Evolutionary conservation across 2,329 filamentous ascomycete genomes (phyloP).

Genomic region (Escovopsis sp.): DNA sequence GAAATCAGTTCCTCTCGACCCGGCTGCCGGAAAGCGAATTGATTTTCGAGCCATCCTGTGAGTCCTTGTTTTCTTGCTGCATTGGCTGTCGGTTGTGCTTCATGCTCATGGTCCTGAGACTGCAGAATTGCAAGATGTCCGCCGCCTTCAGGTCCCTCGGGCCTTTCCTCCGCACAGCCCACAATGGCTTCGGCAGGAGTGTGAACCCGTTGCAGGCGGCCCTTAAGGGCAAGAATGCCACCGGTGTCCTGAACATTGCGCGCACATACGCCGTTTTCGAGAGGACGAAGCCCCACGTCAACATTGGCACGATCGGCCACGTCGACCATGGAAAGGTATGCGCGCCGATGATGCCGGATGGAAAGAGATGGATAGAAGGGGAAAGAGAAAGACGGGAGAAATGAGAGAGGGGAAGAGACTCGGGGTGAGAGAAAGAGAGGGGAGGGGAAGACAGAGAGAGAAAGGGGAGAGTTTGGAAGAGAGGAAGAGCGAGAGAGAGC

Average conservation of each 20-base stretch:
- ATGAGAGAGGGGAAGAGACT: background rate
- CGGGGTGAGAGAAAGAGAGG: background rate
- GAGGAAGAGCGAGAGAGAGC: background rate
- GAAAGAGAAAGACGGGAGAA: background rate
- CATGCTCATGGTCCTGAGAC: conserved; percentile 5
- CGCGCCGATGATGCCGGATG: background rate
- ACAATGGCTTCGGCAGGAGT: conserved; percentile 54
- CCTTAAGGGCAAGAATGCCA: conserved; percentile 43
- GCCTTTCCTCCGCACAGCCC: conserved; percentile 70
- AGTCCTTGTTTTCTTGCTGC: too few species aligned
- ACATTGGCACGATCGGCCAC: conserved; percentile 95
- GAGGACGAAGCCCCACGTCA: conserved; percentile 92
- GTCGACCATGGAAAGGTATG: conserved; percentile 97
- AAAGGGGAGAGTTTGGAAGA: background rate
- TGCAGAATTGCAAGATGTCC: conserved; percentile 48
- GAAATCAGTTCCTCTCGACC: conserved; percentile 14
- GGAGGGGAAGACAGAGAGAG: too few species aligned
- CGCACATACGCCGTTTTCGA: conserved; percentile 59
- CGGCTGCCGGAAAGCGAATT: conserved; percentile 9
- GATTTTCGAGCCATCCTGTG: conserved; percentile 7
- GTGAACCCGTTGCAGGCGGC: conserved; percentile 64
- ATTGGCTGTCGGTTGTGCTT: conserved; percentile 12
- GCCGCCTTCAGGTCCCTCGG: conserved; percentile 61
- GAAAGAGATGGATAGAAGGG: background rate
- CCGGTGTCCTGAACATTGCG: conserved; percentile 49